Percentiles rank a stretch among this genome's conserved stretches.
phyloP scores from a whole-genome alignment of 2,329 filamentous ascomycete species.

The Zymoseptoria crescenta region DNA sequence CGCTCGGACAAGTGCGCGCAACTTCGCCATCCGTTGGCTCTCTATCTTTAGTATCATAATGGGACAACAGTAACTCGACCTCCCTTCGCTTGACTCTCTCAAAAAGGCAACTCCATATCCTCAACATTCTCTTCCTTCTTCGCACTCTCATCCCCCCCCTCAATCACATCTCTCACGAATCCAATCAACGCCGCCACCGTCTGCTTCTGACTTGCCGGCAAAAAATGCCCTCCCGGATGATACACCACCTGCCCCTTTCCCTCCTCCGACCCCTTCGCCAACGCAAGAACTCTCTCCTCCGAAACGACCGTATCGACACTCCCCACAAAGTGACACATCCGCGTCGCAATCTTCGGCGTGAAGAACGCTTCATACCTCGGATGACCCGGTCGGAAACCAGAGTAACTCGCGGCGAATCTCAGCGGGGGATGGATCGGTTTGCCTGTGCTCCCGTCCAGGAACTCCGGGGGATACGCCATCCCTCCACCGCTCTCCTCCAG shows the following conservation, averaged over 20 bases:
- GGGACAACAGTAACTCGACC: background rate
- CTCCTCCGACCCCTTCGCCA: conserved; percentile 58
- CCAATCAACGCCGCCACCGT: conserved; percentile 68
- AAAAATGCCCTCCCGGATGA: conserved; percentile 85
- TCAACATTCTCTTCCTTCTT: conserved; percentile 50
- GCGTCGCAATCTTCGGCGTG: conserved; percentile 66
- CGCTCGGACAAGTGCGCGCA: no score
- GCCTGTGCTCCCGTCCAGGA: conserved; percentile 32
- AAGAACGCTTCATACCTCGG: conserved; percentile 61
- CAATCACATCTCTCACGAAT: conserved; percentile 55
- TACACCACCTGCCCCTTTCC: conserved; percentile 50
- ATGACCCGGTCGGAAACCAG: conserved; percentile 62
- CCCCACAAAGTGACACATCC: conserved; percentile 73
- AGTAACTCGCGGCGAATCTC: conserved; percentile 69
- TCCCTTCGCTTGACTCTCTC: conserved; percentile 10
- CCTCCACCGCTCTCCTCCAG: conserved; percentile 31
- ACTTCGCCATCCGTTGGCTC: no score
- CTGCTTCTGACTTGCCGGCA: conserved; percentile 69
- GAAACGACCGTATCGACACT: conserved; percentile 82
- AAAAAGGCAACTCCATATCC: conserved; percentile 64
- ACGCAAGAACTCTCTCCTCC: conserved; percentile 58
- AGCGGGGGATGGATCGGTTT: conserved; percentile 45
- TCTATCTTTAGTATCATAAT: background rate
- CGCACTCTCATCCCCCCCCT: conserved; percentile 26
- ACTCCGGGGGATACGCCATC: conserved; percentile 46